Evolutionary conservation across 2,329 filamentous ascomycete genomes (phyloP).

Genomic region (Trichoderma simmonsii): DNA sequence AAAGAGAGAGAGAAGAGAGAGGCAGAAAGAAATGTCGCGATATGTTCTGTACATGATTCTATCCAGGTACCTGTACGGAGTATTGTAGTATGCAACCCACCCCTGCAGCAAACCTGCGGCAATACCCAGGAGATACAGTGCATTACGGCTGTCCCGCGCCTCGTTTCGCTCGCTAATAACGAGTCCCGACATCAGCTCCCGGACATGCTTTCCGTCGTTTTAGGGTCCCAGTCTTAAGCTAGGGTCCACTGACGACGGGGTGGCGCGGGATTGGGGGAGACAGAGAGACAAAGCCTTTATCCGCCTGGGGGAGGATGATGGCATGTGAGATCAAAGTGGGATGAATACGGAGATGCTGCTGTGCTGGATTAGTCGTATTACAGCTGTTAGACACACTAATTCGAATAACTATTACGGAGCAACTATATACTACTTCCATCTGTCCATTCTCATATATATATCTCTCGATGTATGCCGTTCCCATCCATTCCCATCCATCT

Average conservation of each 20-base stretch:
- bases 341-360: background rate
- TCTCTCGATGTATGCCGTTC: background rate
- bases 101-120: background rate
- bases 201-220: background rate
- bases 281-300: background rate
- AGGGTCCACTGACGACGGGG: background rate
- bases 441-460: background rate
- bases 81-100: background rate
- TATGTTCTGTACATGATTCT: background rate
- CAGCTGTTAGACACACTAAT: background rate
- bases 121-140: background rate
- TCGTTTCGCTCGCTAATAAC: background rate
- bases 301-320: background rate
- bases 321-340: background rate
- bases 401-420: background rate
- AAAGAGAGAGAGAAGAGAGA: background rate
- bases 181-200: slow-evolving; percentile 7
- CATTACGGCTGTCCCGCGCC: background rate
- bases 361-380: background rate
- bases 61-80: background rate
- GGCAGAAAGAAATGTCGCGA: background rate
- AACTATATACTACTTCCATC: background rate
- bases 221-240: background rate
- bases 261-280: background rate
- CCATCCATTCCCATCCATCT: background rate